phyloP scores from a whole-genome alignment of 2,329 filamentous ascomycete genomes.

The Fusarium mundagurra region DNA sequence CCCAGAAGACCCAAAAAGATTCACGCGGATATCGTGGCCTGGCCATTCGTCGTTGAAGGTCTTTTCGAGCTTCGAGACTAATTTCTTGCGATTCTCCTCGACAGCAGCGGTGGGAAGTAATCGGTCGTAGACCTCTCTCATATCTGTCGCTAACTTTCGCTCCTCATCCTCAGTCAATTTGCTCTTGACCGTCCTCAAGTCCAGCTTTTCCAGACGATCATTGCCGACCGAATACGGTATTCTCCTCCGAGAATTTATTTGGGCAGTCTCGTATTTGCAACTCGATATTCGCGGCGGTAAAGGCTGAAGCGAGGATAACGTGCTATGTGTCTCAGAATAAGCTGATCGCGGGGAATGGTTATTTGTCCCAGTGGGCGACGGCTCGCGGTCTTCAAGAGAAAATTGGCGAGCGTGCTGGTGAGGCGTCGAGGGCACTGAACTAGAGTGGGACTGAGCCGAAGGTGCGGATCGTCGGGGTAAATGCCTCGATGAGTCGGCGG shows the following conservation, averaged over 20 bases:
- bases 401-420: slow-evolving; percentile 88
- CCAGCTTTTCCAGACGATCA: slow-evolving; percentile 77
- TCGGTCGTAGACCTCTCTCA: slow-evolving; percentile 84
- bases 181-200: slow-evolving; percentile 77
- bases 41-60: slow-evolving; percentile 94
- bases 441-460: slow-evolving; percentile 69
- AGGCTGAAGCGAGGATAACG: slow-evolving; percentile 73
- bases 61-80: slow-evolving; percentile 88
- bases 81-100: slow-evolving; percentile 75
- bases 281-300: slow-evolving; percentile 67
- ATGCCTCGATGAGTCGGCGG: slow-evolving; percentile 45
- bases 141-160: slow-evolving; percentile 78
- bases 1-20: slow-evolving; percentile 97
- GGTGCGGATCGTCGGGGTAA: slow-evolving; percentile 45
- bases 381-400: slow-evolving; percentile 78
- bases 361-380: slow-evolving; percentile 79
- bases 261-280: slow-evolving; percentile 90
- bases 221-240: slow-evolving; percentile 94
- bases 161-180: slow-evolving; percentile 78
- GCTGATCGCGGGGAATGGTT: slow-evolving; percentile 90
- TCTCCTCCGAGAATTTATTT: slow-evolving; percentile 81
- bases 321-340: slow-evolving; percentile 86
- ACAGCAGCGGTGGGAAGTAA: slow-evolving; percentile 85
- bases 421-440: slow-evolving; percentile 91
- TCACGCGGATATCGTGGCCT: slow-evolving; percentile 86